Conservation (phyloP, 208 protist species). For the Borovskyia barvae region DNA sequence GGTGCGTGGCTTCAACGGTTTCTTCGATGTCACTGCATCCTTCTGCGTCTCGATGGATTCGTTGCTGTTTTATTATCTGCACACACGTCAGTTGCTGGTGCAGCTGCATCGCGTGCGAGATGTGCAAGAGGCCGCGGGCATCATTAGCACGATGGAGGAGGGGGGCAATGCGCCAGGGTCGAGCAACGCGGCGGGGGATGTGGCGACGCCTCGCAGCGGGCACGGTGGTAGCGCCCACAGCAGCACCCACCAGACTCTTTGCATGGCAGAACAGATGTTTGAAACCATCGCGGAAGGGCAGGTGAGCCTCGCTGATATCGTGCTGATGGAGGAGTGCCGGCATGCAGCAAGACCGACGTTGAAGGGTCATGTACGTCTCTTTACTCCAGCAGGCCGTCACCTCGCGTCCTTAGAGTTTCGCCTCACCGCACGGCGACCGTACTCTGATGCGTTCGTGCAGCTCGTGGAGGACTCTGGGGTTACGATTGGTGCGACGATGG, state of each 20-base stretch:
- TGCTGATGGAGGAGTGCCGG: conserved; percentile 36
- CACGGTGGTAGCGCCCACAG: conserved; percentile 7
- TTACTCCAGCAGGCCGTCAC: conserved; percentile 42
- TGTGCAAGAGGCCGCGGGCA: conserved; percentile 54
- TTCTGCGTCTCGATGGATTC: conserved; percentile 88
- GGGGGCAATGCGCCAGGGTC: not conserved
- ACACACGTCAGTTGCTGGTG: conserved; percentile 76
- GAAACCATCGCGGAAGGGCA: conserved; percentile 82
- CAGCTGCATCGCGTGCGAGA: conserved; percentile 85
- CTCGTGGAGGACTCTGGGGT: conserved; percentile 32
- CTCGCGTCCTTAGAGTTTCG: conserved; percentile 85
- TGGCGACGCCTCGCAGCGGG: no score
- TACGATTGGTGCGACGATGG: not conserved
- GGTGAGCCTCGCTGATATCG: conserved; percentile 59
- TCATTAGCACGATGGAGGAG: conserved; percentile 4
- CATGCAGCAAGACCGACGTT: conserved; percentile 55
- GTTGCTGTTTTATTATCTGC: conserved; percentile 83
- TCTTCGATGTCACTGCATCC: conserved; percentile 86
- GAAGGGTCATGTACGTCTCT: conserved; percentile 69
- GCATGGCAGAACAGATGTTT: conserved; percentile 62
- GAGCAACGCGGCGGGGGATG: not conserved
- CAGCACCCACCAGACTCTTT: conserved; percentile 21
- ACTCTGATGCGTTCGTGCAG: conserved; percentile 55
- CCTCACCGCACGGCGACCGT: conserved; percentile 75
- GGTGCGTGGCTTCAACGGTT: conserved; percentile 83